phyloP scores from a whole-genome alignment of 176 grass and related monocot genomes.

The Carex myosuroides region DNA sequence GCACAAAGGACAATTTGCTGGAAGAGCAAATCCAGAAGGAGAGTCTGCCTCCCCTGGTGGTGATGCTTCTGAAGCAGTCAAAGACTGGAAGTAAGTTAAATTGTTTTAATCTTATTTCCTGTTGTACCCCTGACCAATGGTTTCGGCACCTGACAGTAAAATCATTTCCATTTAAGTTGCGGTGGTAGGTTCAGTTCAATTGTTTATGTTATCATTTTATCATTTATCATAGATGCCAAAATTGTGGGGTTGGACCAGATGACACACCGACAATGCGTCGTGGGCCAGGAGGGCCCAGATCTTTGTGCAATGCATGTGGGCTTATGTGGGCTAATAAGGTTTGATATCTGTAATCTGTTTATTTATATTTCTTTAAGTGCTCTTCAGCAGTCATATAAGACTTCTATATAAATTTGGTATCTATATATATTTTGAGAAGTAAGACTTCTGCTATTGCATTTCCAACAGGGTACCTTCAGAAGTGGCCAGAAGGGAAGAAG shows the following conservation, averaged over 20 bases:
- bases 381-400: background rate
- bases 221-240: conserved; percentile 53
- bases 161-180: background rate
- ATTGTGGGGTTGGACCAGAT: conserved; percentile 80
- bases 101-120: conserved; percentile 14
- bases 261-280: conserved; percentile 88
- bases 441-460: conserved; percentile 4
- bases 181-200: background rate
- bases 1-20: conserved; percentile 77
- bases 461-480: conserved; percentile 62
- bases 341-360: background rate
- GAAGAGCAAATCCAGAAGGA: conserved; percentile 51
- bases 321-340: conserved; percentile 98
- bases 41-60: conserved; percentile 35
- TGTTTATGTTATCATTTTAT: conserved; percentile 22
- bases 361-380: background rate
- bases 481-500: conserved; percentile 51
- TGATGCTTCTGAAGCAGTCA: conserved; percentile 53
- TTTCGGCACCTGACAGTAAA: background rate
- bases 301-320: conserved; percentile 90
- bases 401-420: background rate
- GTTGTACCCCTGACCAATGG: background rate
- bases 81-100: conserved; percentile 58
- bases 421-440: conserved; percentile 6
- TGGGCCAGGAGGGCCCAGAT: conserved; percentile 89